A percentile compares a stretch with the other conserved stretches of the same genome.
These are phyloP conservation scores for Eleusine indica DNA, from an alignment of 176 grass and related monocot genomes.

Conservation along the genomic window DNA sequence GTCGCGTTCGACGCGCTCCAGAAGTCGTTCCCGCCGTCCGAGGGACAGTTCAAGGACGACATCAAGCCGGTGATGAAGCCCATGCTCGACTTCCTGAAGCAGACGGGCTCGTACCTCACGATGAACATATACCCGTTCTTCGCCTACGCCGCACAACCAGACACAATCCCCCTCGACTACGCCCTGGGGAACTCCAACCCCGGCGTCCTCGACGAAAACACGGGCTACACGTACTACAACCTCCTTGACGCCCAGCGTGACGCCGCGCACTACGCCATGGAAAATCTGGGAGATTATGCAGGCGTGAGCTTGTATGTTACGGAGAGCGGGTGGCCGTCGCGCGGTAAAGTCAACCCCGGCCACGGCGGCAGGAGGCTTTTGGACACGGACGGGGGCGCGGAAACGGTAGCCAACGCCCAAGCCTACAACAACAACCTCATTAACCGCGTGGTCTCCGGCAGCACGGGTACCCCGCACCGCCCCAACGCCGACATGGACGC, in stretches of 20 bases:
- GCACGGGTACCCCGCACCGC: conserved; percentile 49
- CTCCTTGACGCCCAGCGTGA: conserved; percentile 69
- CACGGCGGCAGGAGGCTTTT: neutral
- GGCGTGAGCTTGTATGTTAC: conserved; percentile 38
- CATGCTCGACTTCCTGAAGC: conserved; percentile 54
- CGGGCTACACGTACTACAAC: conserved; percentile 46
- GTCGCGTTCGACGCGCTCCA: conserved; percentile 45
- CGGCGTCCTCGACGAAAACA: conserved; percentile 31
- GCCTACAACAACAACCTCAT: conserved; percentile 62
- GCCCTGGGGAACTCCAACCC: conserved; percentile 32
- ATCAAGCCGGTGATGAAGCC: conserved; percentile 60
- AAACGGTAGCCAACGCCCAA: conserved; percentile 33
- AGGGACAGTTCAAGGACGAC: conserved; percentile 50
- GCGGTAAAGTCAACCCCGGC: neutral
- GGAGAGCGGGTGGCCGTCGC: conserved; percentile 49
- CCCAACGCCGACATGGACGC: conserved; percentile 54
- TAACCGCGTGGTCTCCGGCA: conserved; percentile 49
- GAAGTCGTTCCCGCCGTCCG: conserved; percentile 46
- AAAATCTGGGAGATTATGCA: neutral
- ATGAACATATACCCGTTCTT: conserved; percentile 65
- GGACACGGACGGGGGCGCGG: neutral
- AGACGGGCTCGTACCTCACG: conserved; percentile 53
- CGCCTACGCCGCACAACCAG: conserved; percentile 39
- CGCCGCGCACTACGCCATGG: conserved; percentile 34
- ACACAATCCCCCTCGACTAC: conserved; percentile 55